Percentiles rank a stretch among this genome's conserved stretches.
These are phyloP conservation scores for Acacia melanoxylon DNA, from an alignment of 306 rosid species.

Conservation along the genomic window DNA sequence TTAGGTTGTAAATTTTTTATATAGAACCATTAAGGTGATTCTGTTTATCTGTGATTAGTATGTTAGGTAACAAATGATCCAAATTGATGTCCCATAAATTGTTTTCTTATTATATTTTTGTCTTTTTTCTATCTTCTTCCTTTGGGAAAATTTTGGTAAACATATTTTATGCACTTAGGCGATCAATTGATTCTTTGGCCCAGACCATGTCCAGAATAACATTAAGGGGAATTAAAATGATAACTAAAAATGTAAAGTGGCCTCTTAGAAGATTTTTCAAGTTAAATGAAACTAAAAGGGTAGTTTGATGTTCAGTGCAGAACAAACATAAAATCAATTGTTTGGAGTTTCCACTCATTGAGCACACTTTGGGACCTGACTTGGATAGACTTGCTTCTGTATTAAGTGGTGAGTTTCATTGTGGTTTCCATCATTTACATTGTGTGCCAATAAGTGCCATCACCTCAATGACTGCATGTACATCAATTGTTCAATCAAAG, in stretches of 20 bases:
- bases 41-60: background rate
- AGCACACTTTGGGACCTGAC: too few species aligned
- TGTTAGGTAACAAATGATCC: background rate
- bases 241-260: background rate
- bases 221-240: constrained; percentile 19
- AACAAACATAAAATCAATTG: constrained; percentile 79
- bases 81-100: constrained; percentile 13
- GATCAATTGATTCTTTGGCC: background rate
- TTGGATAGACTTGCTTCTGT: too few species aligned
- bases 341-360: constrained; percentile 98
- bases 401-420: too few species aligned
- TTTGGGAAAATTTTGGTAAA: background rate
- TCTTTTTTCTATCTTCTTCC: constrained; percentile 10
- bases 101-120: background rate
- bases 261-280: constrained; percentile 10
- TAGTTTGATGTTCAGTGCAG: constrained; percentile 60
- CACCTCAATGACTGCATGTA: too few species aligned
- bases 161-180: background rate
- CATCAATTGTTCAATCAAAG: too few species aligned
- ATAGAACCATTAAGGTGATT: background rate
- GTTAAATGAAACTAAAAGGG: constrained; percentile 26
- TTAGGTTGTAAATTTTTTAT: too few species aligned
- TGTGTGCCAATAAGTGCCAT: too few species aligned
- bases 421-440: too few species aligned
- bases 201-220: background rate